Evolutionary conservation across 257 asterid genomes (phyloP).

Genomic region (Petunia axillaris): DNA sequence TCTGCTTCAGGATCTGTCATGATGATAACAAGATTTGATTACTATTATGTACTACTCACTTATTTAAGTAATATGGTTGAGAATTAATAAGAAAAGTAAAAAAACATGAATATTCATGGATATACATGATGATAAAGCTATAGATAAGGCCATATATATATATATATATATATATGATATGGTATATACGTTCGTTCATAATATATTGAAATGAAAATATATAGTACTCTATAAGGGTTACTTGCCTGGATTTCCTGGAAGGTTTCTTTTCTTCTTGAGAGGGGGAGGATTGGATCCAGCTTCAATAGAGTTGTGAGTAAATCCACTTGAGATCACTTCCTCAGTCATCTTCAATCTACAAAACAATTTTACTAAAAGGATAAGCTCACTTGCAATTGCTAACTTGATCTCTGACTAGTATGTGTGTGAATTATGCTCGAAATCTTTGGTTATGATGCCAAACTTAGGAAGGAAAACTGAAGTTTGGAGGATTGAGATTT

Average conservation of each 20-base stretch:
- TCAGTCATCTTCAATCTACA: conserved; percentile 51
- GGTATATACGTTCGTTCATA: too few relatives aligned
- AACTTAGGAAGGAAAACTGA: conserved; percentile 28
- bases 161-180: too few relatives aligned
- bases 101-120: conserved; percentile 24
- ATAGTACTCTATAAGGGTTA: background rate
- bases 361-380: background rate
- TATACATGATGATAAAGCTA: conserved; percentile 13
- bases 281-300: conserved; percentile 62
- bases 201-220: background rate
- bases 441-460: conserved; percentile 46
- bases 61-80: background rate
- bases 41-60: background rate
- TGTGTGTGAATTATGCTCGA: too few relatives aligned
- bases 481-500: conserved; percentile 28
- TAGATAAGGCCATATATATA: too few relatives aligned
- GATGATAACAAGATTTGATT: background rate
- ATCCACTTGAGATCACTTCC: conserved; percentile 52
- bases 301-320: conserved; percentile 41
- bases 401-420: background rate
- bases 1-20: conserved; percentile 86
- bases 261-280: conserved; percentile 83
- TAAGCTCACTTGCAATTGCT: conserved; percentile 9
- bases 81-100: background rate
- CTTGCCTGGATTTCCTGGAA: conserved; percentile 90